Evolutionary conservation across 139 green algal species (phyloP).

Genomic region (Microglena sp.): DNA sequence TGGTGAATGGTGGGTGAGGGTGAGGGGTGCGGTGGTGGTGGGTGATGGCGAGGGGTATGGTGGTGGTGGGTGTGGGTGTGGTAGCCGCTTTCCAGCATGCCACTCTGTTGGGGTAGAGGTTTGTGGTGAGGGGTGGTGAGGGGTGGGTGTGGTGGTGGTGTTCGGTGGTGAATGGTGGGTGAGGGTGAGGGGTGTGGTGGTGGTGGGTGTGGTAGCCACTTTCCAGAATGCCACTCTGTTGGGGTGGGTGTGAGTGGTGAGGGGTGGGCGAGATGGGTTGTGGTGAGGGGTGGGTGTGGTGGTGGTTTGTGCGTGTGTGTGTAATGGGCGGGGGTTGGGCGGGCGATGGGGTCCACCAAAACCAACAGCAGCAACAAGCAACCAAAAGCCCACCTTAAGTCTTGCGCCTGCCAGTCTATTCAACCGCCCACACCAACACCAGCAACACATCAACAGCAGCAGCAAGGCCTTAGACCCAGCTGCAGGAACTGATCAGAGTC

Average conservation of each 20-base stretch:
- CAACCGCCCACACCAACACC: not conserved
- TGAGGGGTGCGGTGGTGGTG: not conserved
- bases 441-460: not conserved
- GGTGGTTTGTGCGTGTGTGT: conserved; percentile 1
- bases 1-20: not conserved
- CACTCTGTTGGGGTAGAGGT: not conserved
- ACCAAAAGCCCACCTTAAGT: not conserved
- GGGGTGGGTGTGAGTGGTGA: not conserved
- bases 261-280: not conserved
- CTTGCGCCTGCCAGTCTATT: not conserved
- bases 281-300: too few species aligned
- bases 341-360: not conserved
- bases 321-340: not conserved
- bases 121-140: not conserved
- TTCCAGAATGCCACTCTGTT: not conserved
- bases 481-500: conserved; percentile 59
- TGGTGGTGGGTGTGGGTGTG: not conserved
- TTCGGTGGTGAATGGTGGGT: not conserved
- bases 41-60: not conserved
- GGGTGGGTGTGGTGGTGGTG: not conserved
- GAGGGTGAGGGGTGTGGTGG: not conserved
- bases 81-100: not conserved
- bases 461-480: not conserved
- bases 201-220: too few species aligned
- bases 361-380: not conserved